Evolutionary conservation across 2,329 filamentous ascomycete genomes (phyloP).

Genomic region (Sclerotinia trifoliorum): DNA sequence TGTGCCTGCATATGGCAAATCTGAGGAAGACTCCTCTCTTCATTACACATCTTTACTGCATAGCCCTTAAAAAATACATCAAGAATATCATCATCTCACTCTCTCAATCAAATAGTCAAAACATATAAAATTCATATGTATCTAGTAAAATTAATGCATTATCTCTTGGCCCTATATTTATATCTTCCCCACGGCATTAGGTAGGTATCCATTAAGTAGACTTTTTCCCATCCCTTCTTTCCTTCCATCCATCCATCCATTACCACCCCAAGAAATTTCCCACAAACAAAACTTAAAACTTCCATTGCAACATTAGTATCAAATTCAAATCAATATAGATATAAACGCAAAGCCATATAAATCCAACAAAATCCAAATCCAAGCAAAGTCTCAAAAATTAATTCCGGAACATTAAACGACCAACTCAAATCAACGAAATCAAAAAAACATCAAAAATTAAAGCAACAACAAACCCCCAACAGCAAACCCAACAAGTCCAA

Average conservation of each 20-base stretch:
- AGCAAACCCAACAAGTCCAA: constrained; percentile 18
- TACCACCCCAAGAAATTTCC: not conserved
- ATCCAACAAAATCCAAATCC: constrained; percentile 6
- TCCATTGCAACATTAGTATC: not conserved
- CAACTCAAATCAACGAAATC: not conserved
- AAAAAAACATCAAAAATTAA: constrained; percentile 1
- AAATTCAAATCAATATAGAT: not conserved
- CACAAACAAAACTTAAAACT: not conserved
- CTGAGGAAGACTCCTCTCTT: too few species aligned
- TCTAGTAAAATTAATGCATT: constrained; percentile 17
- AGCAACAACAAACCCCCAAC: constrained; percentile 22
- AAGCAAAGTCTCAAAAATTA: constrained; percentile 4
- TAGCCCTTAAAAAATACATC: not conserved
- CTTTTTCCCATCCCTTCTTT: not conserved
- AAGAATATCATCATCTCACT: not conserved
- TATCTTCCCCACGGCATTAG: not conserved
- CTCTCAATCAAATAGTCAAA: too few species aligned
- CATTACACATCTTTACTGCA: too few species aligned
- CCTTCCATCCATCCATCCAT: not conserved
- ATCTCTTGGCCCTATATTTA: not conserved
- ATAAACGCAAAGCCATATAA: not conserved
- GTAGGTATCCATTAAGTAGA: not conserved
- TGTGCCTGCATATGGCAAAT: not conserved
- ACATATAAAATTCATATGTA: not conserved
- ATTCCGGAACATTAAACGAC: not conserved